A percentile compares a stretch with the other conserved stretches of the same genome.
These are phyloP conservation scores for Turritis glabra DNA, from an alignment of 345 rosid genomes.

Conservation along the genomic window DNA sequence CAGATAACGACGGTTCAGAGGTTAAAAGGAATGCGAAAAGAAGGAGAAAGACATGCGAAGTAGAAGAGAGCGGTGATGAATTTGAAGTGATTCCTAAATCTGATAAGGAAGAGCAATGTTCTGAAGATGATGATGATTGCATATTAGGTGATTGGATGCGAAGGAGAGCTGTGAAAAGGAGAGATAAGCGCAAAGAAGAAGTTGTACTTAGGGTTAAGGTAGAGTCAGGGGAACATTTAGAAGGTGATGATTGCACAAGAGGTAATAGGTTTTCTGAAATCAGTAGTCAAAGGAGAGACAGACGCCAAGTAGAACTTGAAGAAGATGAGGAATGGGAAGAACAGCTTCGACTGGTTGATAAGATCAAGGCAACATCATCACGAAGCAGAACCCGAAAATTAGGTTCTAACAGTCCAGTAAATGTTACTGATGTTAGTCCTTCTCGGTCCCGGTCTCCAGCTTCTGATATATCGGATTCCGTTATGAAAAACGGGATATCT, in stretches of 20 bases:
- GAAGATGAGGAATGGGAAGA: conserved; percentile 30
- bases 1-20: background rate
- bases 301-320: background rate
- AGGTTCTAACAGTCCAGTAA: background rate
- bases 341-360: background rate
- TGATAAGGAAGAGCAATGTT: background rate
- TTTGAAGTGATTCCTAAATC: background rate
- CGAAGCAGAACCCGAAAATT: conserved; percentile 1
- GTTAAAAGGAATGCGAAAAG: conserved; percentile 5
- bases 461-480: conserved; percentile 30
- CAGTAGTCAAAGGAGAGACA: background rate
- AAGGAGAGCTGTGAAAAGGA: background rate
- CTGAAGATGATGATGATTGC: conserved; percentile 9
- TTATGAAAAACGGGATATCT: background rate
- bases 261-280: background rate
- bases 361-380: background rate
- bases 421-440: background rate
- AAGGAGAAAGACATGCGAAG: background rate
- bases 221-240: background rate
- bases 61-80: background rate
- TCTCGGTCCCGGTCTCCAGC: conserved; percentile 15
- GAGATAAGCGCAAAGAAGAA: background rate
- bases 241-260: background rate
- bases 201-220: background rate
- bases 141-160: background rate